Evolutionary conservation across 805 yeast genomes (phyloP).

Genomic region (Blastobotrys peoriensis): DNA sequence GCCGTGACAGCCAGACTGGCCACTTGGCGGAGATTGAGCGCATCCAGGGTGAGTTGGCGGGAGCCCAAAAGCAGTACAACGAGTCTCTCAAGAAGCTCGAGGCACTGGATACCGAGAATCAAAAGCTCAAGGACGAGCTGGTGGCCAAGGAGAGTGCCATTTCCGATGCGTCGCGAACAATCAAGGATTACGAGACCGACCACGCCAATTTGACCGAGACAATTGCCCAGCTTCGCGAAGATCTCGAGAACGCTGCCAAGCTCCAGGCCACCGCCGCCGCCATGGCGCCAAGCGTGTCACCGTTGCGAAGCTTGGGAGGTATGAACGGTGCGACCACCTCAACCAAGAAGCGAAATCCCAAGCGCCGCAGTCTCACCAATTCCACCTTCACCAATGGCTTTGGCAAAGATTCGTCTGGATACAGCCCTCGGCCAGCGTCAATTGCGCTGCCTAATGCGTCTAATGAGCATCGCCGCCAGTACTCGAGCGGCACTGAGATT

Average conservation of each 20-base stretch:
- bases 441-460: slow-evolving; percentile 21
- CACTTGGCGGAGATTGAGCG: slow-evolving; percentile 16
- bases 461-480: slow-evolving; percentile 40
- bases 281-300: slow-evolving; percentile 30
- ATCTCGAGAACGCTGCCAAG: slow-evolving; percentile 41
- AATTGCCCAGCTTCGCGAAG: slow-evolving; percentile 34
- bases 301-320: slow-evolving; percentile 25
- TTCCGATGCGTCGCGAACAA: slow-evolving; percentile 25
- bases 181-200: slow-evolving; percentile 18
- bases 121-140: slow-evolving; percentile 23
- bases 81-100: slow-evolving; percentile 25
- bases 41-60: slow-evolving; percentile 18
- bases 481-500: slow-evolving; percentile 45
- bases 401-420: slow-evolving; percentile 20
- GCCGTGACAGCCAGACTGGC: slow-evolving; percentile 17
- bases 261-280: slow-evolving; percentile 26
- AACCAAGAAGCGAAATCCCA: slow-evolving; percentile 27
- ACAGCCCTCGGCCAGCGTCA: slow-evolving; percentile 27
- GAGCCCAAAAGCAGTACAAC: slow-evolving; percentile 23
- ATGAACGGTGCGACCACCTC: slow-evolving; percentile 18
- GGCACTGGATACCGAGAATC: slow-evolving; percentile 27
- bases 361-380: slow-evolving; percentile 24
- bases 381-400: slow-evolving; percentile 16
- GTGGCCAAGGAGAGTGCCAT: slow-evolving; percentile 21
- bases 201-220: slow-evolving; percentile 20